Percentiles rank a stretch among this genome's conserved stretches.
Evolutionary conservation across 208 protist genomes (phyloP).

Genomic region (Naegleria gruberi): DNA sequence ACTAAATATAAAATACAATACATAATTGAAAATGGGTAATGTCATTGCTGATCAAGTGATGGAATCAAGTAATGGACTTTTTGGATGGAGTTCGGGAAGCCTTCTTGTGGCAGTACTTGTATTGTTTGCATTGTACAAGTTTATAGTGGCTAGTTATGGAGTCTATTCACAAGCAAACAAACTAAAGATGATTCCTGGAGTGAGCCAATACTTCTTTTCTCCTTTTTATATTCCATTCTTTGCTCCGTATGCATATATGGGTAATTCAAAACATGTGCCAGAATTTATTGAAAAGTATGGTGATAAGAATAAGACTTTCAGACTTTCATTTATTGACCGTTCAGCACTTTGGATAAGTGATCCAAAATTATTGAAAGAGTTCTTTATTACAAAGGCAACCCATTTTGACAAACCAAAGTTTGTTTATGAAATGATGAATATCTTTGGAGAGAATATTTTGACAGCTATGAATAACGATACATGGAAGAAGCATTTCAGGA

Average conservation of each 20-base stretch:
- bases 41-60: no score
- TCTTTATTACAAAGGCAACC: background rate
- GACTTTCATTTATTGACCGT: background rate
- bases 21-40: no score
- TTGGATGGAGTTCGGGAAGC: no score
- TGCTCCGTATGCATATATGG: background rate
- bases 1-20: no score
- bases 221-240: background rate
- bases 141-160: no score
- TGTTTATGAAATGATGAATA: background rate
- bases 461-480: background rate
- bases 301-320: background rate
- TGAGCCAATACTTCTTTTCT: background rate
- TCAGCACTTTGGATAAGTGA: background rate
- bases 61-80: no score
- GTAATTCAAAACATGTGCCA: background rate
- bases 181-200: background rate
- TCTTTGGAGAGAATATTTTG: background rate
- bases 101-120: no score
- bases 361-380: background rate
- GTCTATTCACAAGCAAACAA: background rate
- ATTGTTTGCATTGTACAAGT: no score
- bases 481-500: background rate
- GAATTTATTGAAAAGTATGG: background rate
- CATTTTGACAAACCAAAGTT: background rate